Evolutionary conservation across 2,329 filamentous ascomycete genomes (phyloP), one percentile per base, ranked within the genome.

Genomic region (Ceratocystis cubensis): DNA sequence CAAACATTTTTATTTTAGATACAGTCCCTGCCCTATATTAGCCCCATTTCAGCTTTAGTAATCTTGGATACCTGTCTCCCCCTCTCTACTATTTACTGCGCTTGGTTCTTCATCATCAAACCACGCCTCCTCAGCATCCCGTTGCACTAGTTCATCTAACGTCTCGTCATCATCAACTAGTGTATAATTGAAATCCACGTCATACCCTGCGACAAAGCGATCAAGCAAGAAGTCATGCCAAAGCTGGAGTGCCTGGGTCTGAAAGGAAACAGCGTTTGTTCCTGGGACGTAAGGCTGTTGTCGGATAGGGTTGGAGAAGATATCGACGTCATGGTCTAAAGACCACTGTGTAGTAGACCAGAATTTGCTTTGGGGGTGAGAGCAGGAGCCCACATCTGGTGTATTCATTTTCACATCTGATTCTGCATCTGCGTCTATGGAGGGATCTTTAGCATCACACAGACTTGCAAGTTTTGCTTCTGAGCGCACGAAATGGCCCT

Each of bases 61-160:
- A 73, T 90, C 88, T 71, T 89, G 87, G 25, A 90, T 75, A 0
- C 88, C 88, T 22, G 87, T 90, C 74, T 90, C 84, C 2, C 87
- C 86, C 46, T 72, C 57, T 20, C 44, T 72, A 25, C 64, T 72
- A 5, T 73, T 74, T 13, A 78, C 73, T 5, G 75, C 76, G 63
- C 78, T 80, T 37, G 88, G 87, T 71, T 89, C 86, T 77, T 96
- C 88, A 5, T 85, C 84, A 25, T 91, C 89, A 72, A 95, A 92
- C 78, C 89, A 96, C 22, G 80, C 81, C 46, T 96, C 89, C 74
- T 93, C 81, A 15, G 78, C 78, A 64, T 87, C 85, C n/a, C 79
- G 76, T 69, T 77, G 83, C 78, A 72, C 80, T 56, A 66, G 62
- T 8, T 61, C 45, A 73, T 96, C 90, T 66, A 85, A 86, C 22